Percentiles rank a stretch among this genome's conserved stretches.
phyloP scores from a whole-genome alignment of 2,329 filamentous ascomycete genomes.

The Fusarium marasasianum region DNA sequence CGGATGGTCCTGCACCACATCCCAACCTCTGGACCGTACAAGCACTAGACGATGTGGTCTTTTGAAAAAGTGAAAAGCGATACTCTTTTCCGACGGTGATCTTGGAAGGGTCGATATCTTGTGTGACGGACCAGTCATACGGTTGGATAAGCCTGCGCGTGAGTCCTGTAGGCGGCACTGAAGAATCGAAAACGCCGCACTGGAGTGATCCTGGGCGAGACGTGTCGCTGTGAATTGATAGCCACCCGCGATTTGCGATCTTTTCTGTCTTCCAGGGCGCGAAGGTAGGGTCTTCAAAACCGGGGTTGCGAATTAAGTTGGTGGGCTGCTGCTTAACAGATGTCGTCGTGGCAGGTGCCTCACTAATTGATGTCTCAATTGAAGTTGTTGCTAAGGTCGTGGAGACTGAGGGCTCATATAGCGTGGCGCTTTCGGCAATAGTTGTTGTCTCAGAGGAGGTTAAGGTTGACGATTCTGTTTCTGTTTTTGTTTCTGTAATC shows the following conservation, averaged over 20 bases:
- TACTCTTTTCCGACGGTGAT: background rate
- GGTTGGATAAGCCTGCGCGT: background rate
- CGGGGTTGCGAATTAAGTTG: background rate
- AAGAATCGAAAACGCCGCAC: background rate
- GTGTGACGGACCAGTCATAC: rapidly evolving
- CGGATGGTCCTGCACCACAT: background rate
- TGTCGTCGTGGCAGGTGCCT: background rate
- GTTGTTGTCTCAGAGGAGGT: background rate
- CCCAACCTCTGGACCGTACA: rapidly evolving
- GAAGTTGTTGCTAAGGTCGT: background rate
- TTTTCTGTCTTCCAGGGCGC: background rate
- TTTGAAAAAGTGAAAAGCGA: background rate
- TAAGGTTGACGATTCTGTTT: background rate
- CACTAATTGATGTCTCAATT: rapidly evolving
- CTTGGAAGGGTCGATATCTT: background rate
- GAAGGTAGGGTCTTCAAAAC: background rate
- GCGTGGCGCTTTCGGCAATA: background rate
- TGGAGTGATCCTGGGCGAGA: background rate
- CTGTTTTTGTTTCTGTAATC: too few species aligned
- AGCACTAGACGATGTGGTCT: background rate
- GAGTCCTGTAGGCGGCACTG: background rate
- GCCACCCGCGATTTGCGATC: background rate
- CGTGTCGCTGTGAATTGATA: background rate
- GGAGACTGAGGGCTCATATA: background rate
- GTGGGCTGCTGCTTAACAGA: background rate